Evolutionary conservation across 2,329 filamentous ascomycete species (phyloP), one percentile per base, ranked within the genome.

Genomic region (Triangularia setosa): DNA sequence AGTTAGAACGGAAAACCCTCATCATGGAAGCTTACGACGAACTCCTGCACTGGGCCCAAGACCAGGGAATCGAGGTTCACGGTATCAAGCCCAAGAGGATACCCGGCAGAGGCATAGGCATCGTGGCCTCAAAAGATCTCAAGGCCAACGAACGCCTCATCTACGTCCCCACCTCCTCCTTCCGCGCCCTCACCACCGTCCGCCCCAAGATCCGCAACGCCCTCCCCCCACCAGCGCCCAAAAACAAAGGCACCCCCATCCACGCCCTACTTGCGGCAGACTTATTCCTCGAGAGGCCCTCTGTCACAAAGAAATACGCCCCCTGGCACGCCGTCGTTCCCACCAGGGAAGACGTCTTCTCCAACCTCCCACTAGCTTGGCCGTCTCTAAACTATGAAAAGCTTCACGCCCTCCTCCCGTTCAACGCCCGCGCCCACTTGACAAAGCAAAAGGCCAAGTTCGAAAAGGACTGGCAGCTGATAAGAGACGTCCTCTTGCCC

Each of bases 211-310:
- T 92, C 61, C 75, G 79, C 60, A 74, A 77, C 12, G 78, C 77
- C 27, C 81, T 90, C 11, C 80, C 83, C 8, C n/a, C 35, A 9
- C 56, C 57, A 44, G 21, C 57, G 5, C 35, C 35, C 18, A 59
- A 23, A 0, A 21, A 48, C 40, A 78, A 80, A 18, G 80, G 81
- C 64, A 82, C 84, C 53, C 84, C 87, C 0, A 83, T 90, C 23
- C 92, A 96, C 70, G 89, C 87, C 27, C 83, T 92, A 44, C 80
- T 95, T 7, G 89, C 92, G n/a, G 83, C 87, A 1, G 85, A 87
- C 64, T 79, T 93, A 8, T 83, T 85, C 4, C 79, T 89, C 28
- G 81, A 87, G 63, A 74, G 16, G 7, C 25, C 16, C 52, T 6
- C n/a, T 11, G 3, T 27, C 21, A 21, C 11, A 27, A 55, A 7